Percentiles rank a stretch among this genome's conserved stretches.
These are phyloP conservation scores for Cryomyces antarcticus DNA, from an alignment of 495 filamentous ascomycete genomes.

Conservation along the genomic window DNA sequence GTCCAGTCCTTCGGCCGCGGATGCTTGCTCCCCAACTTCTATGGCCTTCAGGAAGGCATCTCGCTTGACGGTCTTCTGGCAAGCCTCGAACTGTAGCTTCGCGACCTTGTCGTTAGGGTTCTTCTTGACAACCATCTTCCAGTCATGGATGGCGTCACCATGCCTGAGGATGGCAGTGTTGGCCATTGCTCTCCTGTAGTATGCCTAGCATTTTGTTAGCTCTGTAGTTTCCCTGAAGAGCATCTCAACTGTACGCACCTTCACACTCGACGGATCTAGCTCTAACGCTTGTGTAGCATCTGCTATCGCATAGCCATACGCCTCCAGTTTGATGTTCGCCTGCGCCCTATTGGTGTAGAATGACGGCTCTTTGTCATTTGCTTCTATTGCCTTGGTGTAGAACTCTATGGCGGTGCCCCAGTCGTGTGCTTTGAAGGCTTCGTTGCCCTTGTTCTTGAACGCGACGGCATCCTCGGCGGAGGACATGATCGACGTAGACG, in stretches of 20 bases:
- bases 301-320: conserved; percentile 76
- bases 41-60: conserved; percentile 88
- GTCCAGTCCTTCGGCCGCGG: conserved; percentile 77
- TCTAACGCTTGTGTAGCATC: conserved; percentile 92
- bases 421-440: conserved; percentile 71
- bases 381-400: conserved; percentile 78
- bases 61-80: conserved; percentile 78
- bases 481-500: conserved; percentile 18
- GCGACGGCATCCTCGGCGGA: conserved; percentile 46
- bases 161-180: conserved; percentile 78
- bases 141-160: conserved; percentile 74
- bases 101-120: conserved; percentile 77
- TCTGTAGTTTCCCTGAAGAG: too few species aligned
- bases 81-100: conserved; percentile 72
- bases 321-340: conserved; percentile 86
- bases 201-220: conserved; percentile 36
- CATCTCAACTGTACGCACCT: conserved; percentile 29
- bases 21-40: conserved; percentile 76
- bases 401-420: conserved; percentile 70
- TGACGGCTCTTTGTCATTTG: conserved; percentile 63
- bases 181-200: conserved; percentile 81
- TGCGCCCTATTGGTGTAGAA: conserved; percentile 91
- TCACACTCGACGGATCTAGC: conserved; percentile 67
- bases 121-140: conserved; percentile 73
- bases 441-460: conserved; percentile 86